phyloP scores from a whole-genome alignment of 208 protist species.

The Trypanosomatidae sp. region DNA sequence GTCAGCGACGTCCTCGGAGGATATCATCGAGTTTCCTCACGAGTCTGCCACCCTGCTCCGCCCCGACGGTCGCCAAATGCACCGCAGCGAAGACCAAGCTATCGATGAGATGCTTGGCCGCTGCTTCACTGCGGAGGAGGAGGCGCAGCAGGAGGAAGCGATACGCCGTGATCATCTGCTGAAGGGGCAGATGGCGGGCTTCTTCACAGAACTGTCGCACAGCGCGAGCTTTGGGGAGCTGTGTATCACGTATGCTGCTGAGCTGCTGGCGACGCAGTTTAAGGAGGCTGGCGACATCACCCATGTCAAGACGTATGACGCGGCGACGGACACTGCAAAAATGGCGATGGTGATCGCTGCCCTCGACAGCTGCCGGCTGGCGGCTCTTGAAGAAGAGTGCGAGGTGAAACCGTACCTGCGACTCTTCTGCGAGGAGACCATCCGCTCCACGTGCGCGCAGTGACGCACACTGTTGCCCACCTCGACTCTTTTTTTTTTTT shows the following conservation, averaged over 20 bases:
- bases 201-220: slow-evolving; percentile 64
- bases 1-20: slow-evolving; percentile 24
- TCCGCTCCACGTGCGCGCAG: slow-evolving; percentile 60
- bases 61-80: slow-evolving; percentile 28
- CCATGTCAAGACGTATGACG: slow-evolving; percentile 53
- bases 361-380: slow-evolving; percentile 57
- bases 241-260: slow-evolving; percentile 48
- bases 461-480: not conserved
- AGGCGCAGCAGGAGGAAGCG: slow-evolving; percentile 39
- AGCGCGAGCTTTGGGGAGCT: slow-evolving; percentile 71
- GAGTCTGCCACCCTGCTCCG: slow-evolving; percentile 41
- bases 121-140: slow-evolving; percentile 16
- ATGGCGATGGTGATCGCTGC: slow-evolving; percentile 54
- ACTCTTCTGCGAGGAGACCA: slow-evolving; percentile 75
- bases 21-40: slow-evolving; percentile 44
- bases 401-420: slow-evolving; percentile 59
- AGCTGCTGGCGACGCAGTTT: slow-evolving; percentile 34
- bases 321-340: slow-evolving; percentile 46
- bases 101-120: slow-evolving; percentile 19
- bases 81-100: slow-evolving; percentile 3
- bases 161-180: slow-evolving; percentile 39
- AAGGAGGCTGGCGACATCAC: slow-evolving; percentile 37
- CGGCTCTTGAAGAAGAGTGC: slow-evolving; percentile 61
- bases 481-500: not conserved
- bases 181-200: slow-evolving; percentile 49